Evolutionary conservation across 192 early-diverging fungal species (phyloP).

Genomic region (Coemansia sp.): DNA sequence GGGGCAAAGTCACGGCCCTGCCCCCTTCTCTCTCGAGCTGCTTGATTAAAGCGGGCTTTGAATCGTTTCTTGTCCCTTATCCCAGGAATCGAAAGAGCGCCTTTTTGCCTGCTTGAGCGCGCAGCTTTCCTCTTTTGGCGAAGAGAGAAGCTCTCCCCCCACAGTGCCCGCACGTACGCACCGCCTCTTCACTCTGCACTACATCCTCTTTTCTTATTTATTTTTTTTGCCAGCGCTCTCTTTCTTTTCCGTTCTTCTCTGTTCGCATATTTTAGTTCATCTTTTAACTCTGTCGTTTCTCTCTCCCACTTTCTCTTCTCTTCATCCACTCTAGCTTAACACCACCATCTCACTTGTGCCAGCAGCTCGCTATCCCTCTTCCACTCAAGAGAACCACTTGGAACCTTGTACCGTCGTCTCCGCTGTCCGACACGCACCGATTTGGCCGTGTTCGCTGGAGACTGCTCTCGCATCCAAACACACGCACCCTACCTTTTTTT

Average conservation of each 20-base stretch:
- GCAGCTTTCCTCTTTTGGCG: slow-evolving; percentile 13
- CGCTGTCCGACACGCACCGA: neutral
- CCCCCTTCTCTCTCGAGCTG: slow-evolving; percentile 6
- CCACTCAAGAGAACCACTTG: neutral
- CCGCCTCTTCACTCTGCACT: neutral
- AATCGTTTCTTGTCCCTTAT: slow-evolving; percentile 16
- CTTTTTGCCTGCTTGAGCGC: slow-evolving; percentile 1
- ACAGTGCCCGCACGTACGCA: slow-evolving; percentile 13
- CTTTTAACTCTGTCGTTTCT: neutral
- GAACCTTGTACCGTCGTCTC: neutral
- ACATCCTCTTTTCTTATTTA: slow-evolving; percentile 18
- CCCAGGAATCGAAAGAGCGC: slow-evolving; percentile 3
- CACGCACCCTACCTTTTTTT: slow-evolving; percentile 1
- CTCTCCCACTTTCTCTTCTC: neutral
- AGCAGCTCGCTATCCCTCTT: neutral
- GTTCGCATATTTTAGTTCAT: slow-evolving; percentile 7
- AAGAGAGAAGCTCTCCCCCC: slow-evolving; percentile 7
- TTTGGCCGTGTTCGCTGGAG: neutral
- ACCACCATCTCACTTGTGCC: slow-evolving; percentile 1
- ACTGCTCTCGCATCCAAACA: neutral
- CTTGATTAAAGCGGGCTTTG: slow-evolving; percentile 49
- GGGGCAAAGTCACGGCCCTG: slow-evolving; percentile 3
- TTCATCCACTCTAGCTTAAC: neutral
- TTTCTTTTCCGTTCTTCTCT: slow-evolving; percentile 21
- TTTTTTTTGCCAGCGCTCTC: slow-evolving; percentile 13